These are phyloP conservation scores for Calonectria pauciramosa DNA, from an alignment of 2,329 filamentous ascomycete genomes.

Conservation along the genomic window DNA sequence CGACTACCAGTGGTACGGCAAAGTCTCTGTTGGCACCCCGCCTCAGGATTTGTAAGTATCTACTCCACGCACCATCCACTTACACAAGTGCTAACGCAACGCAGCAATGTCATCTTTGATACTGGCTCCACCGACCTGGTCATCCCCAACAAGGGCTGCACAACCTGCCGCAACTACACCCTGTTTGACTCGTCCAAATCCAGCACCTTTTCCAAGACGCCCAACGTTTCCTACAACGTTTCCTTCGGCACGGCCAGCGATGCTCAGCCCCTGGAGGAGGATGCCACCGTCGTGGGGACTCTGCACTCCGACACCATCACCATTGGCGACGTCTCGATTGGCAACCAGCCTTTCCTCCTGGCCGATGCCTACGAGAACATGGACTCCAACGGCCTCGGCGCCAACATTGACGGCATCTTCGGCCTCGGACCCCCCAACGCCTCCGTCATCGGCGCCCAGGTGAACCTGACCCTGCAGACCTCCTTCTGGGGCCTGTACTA, in stretches of 20 bases:
- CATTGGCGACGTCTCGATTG: slow-evolving; percentile 39
- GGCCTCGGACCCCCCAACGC: slow-evolving; percentile 43
- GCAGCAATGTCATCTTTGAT: slow-evolving; percentile 50
- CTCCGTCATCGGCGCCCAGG: slow-evolving; percentile 23
- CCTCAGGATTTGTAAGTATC: slow-evolving; percentile 47
- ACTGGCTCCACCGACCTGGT: slow-evolving; percentile 48
- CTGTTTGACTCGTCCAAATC: slow-evolving; percentile 48
- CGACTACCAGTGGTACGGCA: slow-evolving; percentile 37
- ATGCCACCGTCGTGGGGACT: slow-evolving; percentile 42
- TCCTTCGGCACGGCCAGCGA: slow-evolving; percentile 47
- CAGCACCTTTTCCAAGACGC: slow-evolving; percentile 43
- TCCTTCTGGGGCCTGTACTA: slow-evolving; percentile 49
- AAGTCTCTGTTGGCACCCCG: slow-evolving; percentile 36
- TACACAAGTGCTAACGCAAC: not conserved
- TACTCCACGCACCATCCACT: not conserved
- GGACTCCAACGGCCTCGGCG: slow-evolving; percentile 37
- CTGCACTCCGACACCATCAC: slow-evolving; percentile 47
- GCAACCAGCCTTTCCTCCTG: slow-evolving; percentile 47
- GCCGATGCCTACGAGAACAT: slow-evolving; percentile 48
- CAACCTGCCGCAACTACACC: slow-evolving; percentile 40
- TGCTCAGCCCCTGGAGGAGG: slow-evolving; percentile 41
- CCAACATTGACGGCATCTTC: slow-evolving; percentile 49
- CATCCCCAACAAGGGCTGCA: slow-evolving; percentile 47
- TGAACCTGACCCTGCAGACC: slow-evolving; percentile 25
- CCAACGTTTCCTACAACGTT: slow-evolving; percentile 30